These are phyloP conservation scores for Arachis hypogaea DNA, from an alignment of 306 rosid genomes.

Conservation along the genomic window DNA sequence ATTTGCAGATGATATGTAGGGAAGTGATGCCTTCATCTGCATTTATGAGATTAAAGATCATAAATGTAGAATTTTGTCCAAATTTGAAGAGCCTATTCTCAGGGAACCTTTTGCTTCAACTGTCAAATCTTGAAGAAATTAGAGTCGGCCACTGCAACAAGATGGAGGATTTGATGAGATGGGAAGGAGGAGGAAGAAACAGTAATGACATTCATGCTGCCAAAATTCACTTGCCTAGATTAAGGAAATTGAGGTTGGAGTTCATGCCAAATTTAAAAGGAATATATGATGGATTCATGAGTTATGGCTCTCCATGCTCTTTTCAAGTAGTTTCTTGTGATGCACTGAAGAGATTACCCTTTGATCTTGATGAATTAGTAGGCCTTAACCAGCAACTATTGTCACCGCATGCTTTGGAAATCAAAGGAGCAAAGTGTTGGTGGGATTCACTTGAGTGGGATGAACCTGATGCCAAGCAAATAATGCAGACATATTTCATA, in stretches of 20 bases:
- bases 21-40: constrained; percentile 1
- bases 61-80: constrained; percentile 31
- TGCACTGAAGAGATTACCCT: constrained; percentile 33
- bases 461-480: constrained; percentile 14
- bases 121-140: constrained; percentile 31
- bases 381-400: not conserved
- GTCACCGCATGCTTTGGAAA: constrained; percentile 2
- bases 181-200: constrained; percentile 9
- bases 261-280: constrained; percentile 10
- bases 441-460: constrained; percentile 36
- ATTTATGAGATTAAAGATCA: constrained; percentile 24
- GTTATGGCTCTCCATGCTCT: not conserved
- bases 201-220: not conserved
- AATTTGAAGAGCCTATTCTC: constrained; percentile 34
- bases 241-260: constrained; percentile 31
- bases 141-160: constrained; percentile 19
- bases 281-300: constrained; percentile 20
- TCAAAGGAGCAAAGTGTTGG: constrained; percentile 35
- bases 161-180: constrained; percentile 23
- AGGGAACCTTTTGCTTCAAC: constrained; percentile 20
- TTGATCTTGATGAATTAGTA: constrained; percentile 26
- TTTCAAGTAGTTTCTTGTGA: constrained; percentile 25
- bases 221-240: constrained; percentile 23
- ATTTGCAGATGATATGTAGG: constrained; percentile 19
- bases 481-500: constrained; percentile 3